Conservation (phyloP, 2,329 filamentous ascomycete species). For the Madurella fahalii region DNA sequence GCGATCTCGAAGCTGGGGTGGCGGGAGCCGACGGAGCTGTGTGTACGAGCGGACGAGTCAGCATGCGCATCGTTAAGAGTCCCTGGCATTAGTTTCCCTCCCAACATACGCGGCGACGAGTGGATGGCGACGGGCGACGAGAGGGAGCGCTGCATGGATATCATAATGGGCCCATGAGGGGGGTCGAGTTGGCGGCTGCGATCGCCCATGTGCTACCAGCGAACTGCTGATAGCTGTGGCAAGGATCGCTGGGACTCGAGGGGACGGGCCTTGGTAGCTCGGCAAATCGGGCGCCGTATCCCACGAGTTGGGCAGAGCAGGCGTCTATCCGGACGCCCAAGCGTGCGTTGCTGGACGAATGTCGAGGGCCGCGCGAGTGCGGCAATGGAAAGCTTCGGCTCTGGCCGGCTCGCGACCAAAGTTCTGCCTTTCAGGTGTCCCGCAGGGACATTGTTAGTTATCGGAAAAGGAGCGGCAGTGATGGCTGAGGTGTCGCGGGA, state of each 20-base stretch:
- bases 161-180: constrained; percentile 51
- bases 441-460: constrained; percentile 21
- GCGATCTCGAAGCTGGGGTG: constrained; percentile 50
- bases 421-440: constrained; percentile 17
- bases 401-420: constrained; percentile 19
- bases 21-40: constrained; percentile 50
- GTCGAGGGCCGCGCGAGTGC: constrained; percentile 2
- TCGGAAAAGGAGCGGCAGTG: constrained; percentile 3
- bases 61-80: constrained; percentile 16
- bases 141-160: constrained; percentile 59
- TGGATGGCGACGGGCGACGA: constrained; percentile 59
- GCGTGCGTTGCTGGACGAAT: background rate
- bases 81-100: constrained; percentile 9
- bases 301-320: constrained; percentile 1
- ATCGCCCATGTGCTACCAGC: constrained; percentile 28
- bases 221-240: constrained; percentile 19
- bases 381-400: constrained; percentile 15
- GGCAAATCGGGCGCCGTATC: background rate
- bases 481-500: constrained; percentile 2
- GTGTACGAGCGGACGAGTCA: constrained; percentile 18
- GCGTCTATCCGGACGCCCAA: background rate
- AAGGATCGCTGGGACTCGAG: constrained; percentile 14
- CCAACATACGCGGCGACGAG: constrained; percentile 56
- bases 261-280: background rate
- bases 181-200: constrained; percentile 23